Percentiles rank a stretch among this genome's conserved stretches.
Conservation (phyloP, 2,329 filamentous ascomycete genomes). For the Trichoderma hamatum region DNA sequence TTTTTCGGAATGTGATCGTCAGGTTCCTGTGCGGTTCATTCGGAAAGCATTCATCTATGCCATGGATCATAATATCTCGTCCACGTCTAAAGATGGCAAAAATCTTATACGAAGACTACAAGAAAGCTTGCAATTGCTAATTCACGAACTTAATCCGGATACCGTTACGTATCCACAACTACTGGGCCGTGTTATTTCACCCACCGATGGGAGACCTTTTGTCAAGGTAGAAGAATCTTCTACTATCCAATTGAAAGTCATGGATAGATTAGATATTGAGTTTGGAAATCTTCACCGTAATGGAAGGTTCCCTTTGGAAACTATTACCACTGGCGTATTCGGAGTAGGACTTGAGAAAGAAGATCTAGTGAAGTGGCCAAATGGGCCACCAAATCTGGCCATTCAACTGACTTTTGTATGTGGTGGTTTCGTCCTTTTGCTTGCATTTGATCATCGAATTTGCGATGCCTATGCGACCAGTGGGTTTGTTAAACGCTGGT, state of each 20-base stretch:
- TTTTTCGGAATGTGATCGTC: neutral
- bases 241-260: neutral
- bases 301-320: neutral
- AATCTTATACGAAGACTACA: neutral
- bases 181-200: neutral
- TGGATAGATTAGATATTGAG: neutral
- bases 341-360: neutral
- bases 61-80: neutral
- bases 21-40: neutral
- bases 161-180: neutral
- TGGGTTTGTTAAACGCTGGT: neutral
- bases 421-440: neutral
- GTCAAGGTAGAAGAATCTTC: neutral
- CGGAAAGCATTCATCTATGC: neutral
- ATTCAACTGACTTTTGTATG: neutral
- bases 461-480: neutral
- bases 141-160: neutral
- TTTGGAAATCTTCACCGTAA: neutral
- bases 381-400: neutral
- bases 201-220: neutral
- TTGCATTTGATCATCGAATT: neutral
- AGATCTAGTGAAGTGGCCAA: neutral
- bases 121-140: neutral
- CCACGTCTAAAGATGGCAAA: neutral
- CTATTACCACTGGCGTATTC: neutral